These are phyloP conservation scores for Bruguiera sexangula DNA, from an alignment of 345 rosid genomes.

Conservation along the genomic window DNA sequence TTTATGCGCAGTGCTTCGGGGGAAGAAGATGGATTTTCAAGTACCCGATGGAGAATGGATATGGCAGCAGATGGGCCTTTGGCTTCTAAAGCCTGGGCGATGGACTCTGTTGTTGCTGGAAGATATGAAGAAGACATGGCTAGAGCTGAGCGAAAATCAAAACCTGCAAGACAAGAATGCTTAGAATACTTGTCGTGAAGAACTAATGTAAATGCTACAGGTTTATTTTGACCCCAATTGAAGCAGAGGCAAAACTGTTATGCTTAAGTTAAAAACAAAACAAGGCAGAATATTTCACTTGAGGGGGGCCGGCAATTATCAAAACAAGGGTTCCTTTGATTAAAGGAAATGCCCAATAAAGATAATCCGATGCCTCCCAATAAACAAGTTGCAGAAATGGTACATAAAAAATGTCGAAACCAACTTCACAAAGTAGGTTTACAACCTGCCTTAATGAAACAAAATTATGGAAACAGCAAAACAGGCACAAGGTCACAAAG, in stretches of 20 bases:
- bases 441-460: too few species aligned
- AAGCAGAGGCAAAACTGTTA: neutral
- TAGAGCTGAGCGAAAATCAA: neutral
- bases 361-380: too few species aligned
- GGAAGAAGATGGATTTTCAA: slow-evolving; percentile 81
- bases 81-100: slow-evolving; percentile 72
- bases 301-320: too few species aligned
- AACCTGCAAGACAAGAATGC: slow-evolving; percentile 12
- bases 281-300: too few species aligned
- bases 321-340: too few species aligned
- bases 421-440: too few species aligned
- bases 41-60: slow-evolving; percentile 56
- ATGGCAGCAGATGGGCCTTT: slow-evolving; percentile 60
- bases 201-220: neutral
- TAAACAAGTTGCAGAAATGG: too few species aligned
- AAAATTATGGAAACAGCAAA: too few species aligned
- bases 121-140: slow-evolving; percentile 31
- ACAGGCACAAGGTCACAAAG: too few species aligned
- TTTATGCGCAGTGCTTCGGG: slow-evolving; percentile 74
- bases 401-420: too few species aligned
- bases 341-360: too few species aligned
- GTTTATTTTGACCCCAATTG: neutral
- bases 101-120: slow-evolving; percentile 48
- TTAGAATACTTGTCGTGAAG: neutral
- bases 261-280: too few species aligned